These are phyloP conservation scores for Lactarius psammicola DNA, from an alignment of 768 basidiomycete species.

Conservation along the genomic window DNA sequence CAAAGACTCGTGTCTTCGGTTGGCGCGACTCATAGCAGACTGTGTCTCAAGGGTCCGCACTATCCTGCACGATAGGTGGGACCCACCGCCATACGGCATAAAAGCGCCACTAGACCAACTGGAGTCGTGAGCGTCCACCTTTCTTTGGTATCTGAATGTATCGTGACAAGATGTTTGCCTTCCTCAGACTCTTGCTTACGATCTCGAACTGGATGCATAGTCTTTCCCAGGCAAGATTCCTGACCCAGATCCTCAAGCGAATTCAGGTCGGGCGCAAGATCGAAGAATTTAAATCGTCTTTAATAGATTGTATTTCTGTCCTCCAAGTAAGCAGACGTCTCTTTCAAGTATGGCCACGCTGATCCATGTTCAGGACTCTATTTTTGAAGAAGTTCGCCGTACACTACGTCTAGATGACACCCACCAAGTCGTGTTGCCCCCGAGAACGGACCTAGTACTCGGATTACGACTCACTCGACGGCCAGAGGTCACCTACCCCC, in stretches of 20 bases:
- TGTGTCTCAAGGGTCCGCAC: neutral
- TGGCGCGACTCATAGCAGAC: neutral
- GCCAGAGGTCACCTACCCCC: neutral
- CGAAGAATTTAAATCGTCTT: slow-evolving; percentile 2
- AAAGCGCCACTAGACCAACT: slow-evolving; percentile 8
- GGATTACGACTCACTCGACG: slow-evolving; percentile 1
- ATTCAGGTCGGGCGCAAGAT: neutral
- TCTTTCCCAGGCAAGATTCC: slow-evolving; percentile 3
- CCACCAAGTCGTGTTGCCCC: neutral
- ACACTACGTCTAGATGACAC: neutral
- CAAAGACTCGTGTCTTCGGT: slow-evolving; percentile 2
- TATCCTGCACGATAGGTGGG: slow-evolving; percentile 12
- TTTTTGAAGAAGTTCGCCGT: neutral
- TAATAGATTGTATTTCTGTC: slow-evolving; percentile 7
- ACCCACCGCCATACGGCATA: slow-evolving; percentile 6
- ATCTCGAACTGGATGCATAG: slow-evolving; percentile 8
- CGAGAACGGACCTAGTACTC: slow-evolving; percentile 7
- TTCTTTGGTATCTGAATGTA: neutral
- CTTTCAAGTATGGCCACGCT: too few species aligned
- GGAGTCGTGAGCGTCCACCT: slow-evolving; percentile 3
- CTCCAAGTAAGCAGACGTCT: slow-evolving; percentile 7
- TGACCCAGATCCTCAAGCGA: slow-evolving; percentile 6
- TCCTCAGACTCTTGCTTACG: slow-evolving; percentile 1
- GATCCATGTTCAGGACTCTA: slow-evolving; percentile 2
- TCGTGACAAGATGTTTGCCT: neutral